Base-by-base conservation (phyloP, 768 basidiomycete species). In the Trametopsis cervina region DNA sequence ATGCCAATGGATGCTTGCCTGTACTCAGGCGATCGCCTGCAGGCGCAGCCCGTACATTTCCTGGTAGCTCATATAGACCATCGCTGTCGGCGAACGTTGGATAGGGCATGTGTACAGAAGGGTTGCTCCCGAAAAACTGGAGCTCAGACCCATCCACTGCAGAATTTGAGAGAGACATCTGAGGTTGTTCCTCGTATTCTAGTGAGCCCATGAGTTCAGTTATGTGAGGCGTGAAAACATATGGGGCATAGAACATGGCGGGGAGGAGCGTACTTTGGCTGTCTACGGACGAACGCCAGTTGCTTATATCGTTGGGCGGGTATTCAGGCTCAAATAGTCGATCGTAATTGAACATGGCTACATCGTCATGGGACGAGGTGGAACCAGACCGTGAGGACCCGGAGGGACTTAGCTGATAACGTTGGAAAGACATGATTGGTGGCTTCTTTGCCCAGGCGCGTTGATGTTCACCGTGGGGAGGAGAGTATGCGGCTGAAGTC, bases 271-370 rank as follows among this genome's bases (percentile, higher is more conserved):
- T 24, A n/a, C 39, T 40, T 23, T 6, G 38, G 44, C 5, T 25
- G 46, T 45, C 37, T 3, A 52, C 40, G n/a, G 20, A 21, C n/a
- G 51, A 42, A 12, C 41, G 9, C 51, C 51, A 47, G 7, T 38
- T 23, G 22, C 37, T 52, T 52, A 52, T 52, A 52, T 52, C 51
- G 9, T 15, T 17, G 12, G 51, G 21, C 18, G 46, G 40, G 33
- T 52, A 52, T 25, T 52, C 51, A 25, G 51, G 51, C 3, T 39
- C 40, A 26, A 52, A 52, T 35, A 52, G 46, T 17, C 27, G 38
- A 35, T 51, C 50, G 42, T 37, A 50, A 37, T 40, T 17, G 40
- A 35, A 36, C 2, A 47, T 29, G 24, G 46, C 46, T 17, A n/a
- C 15, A 20, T 24, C 40, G 6, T 47, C 51, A 35, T 47, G 45